These are phyloP conservation scores for Crotalaria pallida DNA, from an alignment of 306 rosid species.

Conservation along the genomic window DNA sequence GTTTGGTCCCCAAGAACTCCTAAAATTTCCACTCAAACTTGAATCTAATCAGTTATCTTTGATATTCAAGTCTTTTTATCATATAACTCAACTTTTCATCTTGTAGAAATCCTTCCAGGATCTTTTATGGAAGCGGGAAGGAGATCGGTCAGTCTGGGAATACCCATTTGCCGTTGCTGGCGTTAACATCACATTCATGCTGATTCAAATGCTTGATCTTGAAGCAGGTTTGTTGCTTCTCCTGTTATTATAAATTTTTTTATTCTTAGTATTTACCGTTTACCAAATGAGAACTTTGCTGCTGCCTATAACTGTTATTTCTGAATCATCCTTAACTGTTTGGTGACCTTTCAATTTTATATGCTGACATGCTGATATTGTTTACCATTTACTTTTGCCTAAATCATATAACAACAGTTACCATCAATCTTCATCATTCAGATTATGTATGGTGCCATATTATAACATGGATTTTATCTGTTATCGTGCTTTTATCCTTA, in stretches of 20 bases:
- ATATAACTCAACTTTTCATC: constrained; percentile 26
- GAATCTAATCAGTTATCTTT: constrained; percentile 12
- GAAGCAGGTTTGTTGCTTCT: constrained; percentile 72
- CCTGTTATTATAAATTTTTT: background rate
- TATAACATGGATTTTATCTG: constrained; percentile 12
- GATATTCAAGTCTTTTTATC: background rate
- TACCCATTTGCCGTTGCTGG: constrained; percentile 99
- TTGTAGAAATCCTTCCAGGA: constrained; percentile 91
- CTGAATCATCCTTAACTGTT: background rate
- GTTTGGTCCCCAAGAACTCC: background rate
- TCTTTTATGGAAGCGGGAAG: constrained; percentile 93
- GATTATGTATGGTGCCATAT: constrained; percentile 1
- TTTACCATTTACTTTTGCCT: background rate
- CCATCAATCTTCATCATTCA: background rate
- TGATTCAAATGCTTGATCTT: constrained; percentile 96
- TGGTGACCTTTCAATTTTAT: background rate
- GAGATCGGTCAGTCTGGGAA: constrained; percentile 97
- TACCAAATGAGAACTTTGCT: background rate
- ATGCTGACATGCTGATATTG: background rate
- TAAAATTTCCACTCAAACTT: background rate
- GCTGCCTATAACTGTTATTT: background rate
- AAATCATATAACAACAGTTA: background rate
- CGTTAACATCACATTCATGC: constrained; percentile 97
- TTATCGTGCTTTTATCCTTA: constrained; percentile 32
- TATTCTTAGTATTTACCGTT: background rate